phyloP scores from a whole-genome alignment of 768 basidiomycete species.

The Termitomyces sp. region DNA sequence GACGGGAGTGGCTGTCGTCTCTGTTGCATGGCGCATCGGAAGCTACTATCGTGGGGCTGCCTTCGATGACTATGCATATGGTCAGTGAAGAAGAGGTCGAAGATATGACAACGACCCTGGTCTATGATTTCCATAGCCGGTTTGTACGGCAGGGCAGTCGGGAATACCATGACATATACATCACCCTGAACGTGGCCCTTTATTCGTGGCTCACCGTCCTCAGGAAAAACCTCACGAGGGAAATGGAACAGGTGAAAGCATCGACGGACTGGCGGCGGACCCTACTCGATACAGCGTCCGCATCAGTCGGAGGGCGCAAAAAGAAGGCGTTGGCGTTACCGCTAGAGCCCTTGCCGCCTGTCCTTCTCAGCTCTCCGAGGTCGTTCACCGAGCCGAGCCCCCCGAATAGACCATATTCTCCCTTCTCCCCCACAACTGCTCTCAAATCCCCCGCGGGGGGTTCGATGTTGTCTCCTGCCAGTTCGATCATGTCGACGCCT shows the following conservation, averaged over 20 bases:
- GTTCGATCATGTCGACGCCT: conserved; percentile 13
- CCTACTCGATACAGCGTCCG: conserved; percentile 26
- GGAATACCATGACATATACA: conserved; percentile 73
- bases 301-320: conserved; percentile 19
- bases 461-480: conserved; percentile 13
- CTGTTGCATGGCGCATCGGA: conserved; percentile 59
- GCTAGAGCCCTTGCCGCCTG: conserved; percentile 27
- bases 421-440: conserved; percentile 23
- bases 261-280: conserved; percentile 50
- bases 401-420: conserved; percentile 11
- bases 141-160: conserved; percentile 51
- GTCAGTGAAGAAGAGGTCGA: conserved; percentile 53
- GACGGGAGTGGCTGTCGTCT: conserved; percentile 52
- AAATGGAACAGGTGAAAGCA: conserved; percentile 70
- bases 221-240: conserved; percentile 68
- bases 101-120: conserved; percentile 35
- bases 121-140: conserved; percentile 69
- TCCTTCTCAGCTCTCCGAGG: conserved; percentile 21
- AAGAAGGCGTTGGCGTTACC: conserved; percentile 27
- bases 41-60: conserved; percentile 74
- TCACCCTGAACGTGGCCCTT: conserved; percentile 76
- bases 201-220: conserved; percentile 80
- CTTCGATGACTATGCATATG: conserved; percentile 82
- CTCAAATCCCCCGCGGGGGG: conserved; percentile 14
- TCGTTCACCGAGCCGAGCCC: conserved; percentile 26